Evolutionary conservation across 169 alveolate genomes (phyloP).

Genomic region (Plasmodium relictum): DNA sequence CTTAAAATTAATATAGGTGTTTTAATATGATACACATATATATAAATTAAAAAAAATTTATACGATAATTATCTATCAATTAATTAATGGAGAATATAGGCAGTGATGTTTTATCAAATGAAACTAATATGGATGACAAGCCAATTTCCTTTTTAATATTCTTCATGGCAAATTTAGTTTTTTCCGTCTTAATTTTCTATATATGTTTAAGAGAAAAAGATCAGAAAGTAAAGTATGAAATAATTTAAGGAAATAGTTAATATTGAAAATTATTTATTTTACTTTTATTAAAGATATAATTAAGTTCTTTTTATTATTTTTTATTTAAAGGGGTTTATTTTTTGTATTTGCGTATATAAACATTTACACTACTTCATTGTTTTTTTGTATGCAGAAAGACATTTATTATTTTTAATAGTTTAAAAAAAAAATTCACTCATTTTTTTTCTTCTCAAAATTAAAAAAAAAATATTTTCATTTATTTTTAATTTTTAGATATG

Average conservation of each 20-base stretch:
- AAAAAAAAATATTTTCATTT: neutral
- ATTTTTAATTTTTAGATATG: neutral
- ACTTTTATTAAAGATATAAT: conserved; percentile 2
- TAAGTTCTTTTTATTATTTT: neutral
- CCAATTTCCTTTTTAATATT: conserved; percentile 17
- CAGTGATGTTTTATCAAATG: neutral
- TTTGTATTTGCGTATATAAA: too few relatives aligned
- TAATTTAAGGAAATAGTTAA: neutral
- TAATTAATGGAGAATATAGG: neutral
- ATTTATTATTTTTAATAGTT: neutral
- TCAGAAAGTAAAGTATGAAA: neutral
- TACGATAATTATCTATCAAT: neutral
- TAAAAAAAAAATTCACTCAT: neutral
- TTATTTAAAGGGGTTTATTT: neutral
- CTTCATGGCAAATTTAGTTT: conserved; percentile 5
- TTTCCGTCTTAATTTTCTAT: conserved; percentile 14
- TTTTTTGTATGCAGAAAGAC: neutral
- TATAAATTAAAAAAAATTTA: neutral
- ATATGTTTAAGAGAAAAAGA: conserved; percentile 9
- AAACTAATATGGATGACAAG: conserved; percentile 15
- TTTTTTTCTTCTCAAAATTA: neutral
- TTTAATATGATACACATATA: neutral
- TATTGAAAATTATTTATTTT: neutral
- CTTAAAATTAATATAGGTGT: neutral
- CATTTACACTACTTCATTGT: too few relatives aligned